Evolutionary conservation across 108 stramenopile species (phyloP), one percentile per base, ranked within the genome.

Genomic region (Nannochloropsis salina): DNA sequence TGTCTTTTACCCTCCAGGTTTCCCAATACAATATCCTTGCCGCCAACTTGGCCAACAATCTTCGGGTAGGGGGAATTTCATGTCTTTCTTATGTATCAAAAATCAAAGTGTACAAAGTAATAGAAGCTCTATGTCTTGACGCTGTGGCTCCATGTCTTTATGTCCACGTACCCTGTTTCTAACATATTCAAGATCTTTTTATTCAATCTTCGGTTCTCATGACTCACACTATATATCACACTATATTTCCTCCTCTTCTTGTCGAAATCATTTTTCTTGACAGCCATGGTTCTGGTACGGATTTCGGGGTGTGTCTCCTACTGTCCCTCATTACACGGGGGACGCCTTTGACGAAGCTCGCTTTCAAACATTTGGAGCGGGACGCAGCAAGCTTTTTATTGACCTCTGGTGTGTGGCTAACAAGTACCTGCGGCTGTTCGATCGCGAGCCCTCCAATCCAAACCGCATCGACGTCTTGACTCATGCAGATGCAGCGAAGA

Each of bases 11-110:
- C 15, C 6, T 74, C 20, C 61, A 74, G 20, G 61, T 74, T 74
- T 74, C 61, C n/a, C 61, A 74, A n/a, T 74, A 74, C 8, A 74
- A 74, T 2, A n/a, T 74, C 20, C 61, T 74, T n/a, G 61, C 61
- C 61, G 61, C 61, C 61, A n/a, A 74, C n/a, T n/a, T 74, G 61
- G 61, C 61, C 61, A 74, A 74, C 61, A 74, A 74, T 74, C 61
- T 74, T n/a, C 15, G n/a, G 61, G 61, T 74, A 74, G 31, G 31
- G 31, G 31, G 0, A 31, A 31, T 31, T 31, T 31, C 31, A 31
- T 31, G 31, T 31, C 31, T 31, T 31, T 31, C 31, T 31, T 31
- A 31, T 31, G 31, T 31, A 31, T 31, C 31, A 31, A 1, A 31
- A 31, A 31, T 31, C 31, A 31, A 31, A 31, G 31, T 31, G 31